Percentiles rank a stretch among this genome's conserved stretches.
Conservation (phyloP, 495 filamentous ascomycete species). For the Penicillium daleae region DNA sequence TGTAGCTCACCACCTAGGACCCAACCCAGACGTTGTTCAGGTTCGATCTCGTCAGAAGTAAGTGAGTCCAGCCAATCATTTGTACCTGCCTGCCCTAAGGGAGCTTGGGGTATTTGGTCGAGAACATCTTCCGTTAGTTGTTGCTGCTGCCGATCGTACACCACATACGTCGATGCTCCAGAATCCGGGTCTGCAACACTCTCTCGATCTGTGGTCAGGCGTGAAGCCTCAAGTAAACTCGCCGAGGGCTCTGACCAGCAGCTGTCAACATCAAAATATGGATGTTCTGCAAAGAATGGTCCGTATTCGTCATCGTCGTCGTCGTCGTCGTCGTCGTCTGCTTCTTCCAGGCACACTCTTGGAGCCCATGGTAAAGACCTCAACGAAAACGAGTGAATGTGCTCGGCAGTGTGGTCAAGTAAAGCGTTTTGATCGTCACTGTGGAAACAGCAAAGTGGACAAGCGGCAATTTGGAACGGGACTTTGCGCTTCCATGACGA, state of each 20-base stretch:
- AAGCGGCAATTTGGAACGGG: not conserved
- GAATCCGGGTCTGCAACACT: not conserved
- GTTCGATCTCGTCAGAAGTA: not conserved
- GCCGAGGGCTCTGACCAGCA: not conserved
- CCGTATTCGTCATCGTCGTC: not conserved
- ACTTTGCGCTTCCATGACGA: not conserved
- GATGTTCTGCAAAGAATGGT: not conserved
- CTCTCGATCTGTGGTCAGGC: not conserved
- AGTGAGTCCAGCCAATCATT: not conserved
- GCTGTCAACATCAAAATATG: not conserved
- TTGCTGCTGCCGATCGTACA: not conserved
- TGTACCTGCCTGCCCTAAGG: not conserved
- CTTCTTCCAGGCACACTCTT: not conserved
- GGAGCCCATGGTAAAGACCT: not conserved
- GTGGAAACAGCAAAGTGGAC: not conserved
- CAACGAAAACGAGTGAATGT: not conserved
- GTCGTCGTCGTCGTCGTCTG: not conserved
- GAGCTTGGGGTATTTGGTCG: not conserved
- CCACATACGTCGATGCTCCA: not conserved
- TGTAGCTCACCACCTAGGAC: not conserved
- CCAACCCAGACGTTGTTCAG: not conserved
- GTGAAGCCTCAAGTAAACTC: not conserved
- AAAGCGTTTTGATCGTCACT: not conserved
- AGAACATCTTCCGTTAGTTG: not conserved
- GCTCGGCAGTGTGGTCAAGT: not conserved